A percentile compares a stretch with the other conserved stretches of the same genome.
Conservation (phyloP, 1,284 basidiomycete genomes). For the Heliocybe sulcata region DNA sequence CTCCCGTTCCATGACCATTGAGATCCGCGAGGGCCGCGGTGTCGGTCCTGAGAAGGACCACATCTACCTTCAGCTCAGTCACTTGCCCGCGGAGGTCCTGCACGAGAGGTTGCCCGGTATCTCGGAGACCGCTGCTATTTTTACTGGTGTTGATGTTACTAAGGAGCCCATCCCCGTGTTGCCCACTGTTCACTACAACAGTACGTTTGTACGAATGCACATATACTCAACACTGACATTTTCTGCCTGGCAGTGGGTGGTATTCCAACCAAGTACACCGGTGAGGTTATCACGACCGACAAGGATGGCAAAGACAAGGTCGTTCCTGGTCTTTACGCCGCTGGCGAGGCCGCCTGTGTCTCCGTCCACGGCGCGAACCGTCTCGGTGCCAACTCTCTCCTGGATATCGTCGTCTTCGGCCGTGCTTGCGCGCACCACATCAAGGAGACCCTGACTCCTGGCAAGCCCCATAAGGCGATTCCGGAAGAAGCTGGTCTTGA, state of each 20-base stretch:
- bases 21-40: conserved; percentile 98
- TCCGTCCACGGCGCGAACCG: conserved; percentile 99
- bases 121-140: conserved; percentile 99
- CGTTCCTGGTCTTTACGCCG: conserved; percentile 97
- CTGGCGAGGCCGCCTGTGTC: conserved; percentile 98
- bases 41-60: conserved; percentile 99
- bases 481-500: conserved; percentile 84
- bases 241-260: conserved; percentile 76
- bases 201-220: conserved; percentile 36
- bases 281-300: conserved; percentile 89
- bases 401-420: conserved; percentile 99
- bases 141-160: conserved; percentile 98
- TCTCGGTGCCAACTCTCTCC: conserved; percentile 97
- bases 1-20: conserved; percentile 98
- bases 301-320: conserved; percentile 87
- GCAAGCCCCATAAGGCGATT: conserved; percentile 88
- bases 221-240: not conserved
- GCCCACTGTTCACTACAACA: conserved; percentile 95
- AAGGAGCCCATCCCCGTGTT: conserved; percentile 98
- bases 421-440: conserved; percentile 99
- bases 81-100: conserved; percentile 93
- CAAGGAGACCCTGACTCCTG: conserved; percentile 84
- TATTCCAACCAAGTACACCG: conserved; percentile 98
- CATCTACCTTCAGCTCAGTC: conserved; percentile 94
- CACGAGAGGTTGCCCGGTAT: conserved; percentile 99